Percentiles rank a stretch among this genome's conserved stretches.
phyloP scores from a whole-genome alignment of 1,284 basidiomycete genomes.

The Cutaneotrichosporon arboriforme region DNA sequence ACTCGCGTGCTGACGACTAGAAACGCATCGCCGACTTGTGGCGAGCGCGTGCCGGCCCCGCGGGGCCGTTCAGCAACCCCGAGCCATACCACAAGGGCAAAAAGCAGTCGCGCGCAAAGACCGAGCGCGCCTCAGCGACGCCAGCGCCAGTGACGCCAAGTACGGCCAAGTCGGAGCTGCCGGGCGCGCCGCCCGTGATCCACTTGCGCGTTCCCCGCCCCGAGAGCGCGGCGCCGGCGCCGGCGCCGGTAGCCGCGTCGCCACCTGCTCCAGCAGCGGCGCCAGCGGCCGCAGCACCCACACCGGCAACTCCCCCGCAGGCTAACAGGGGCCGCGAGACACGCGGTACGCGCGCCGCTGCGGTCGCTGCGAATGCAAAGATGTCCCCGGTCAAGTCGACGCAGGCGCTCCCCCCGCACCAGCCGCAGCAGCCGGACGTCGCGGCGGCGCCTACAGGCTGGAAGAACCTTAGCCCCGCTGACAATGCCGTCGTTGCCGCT shows the following conservation, averaged over 20 bases:
- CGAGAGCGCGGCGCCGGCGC: background rate
- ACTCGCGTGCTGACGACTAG: conserved; percentile 7
- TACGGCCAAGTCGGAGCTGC: background rate
- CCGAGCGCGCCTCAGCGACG: conserved; percentile 5
- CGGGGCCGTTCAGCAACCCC: conserved; percentile 20
- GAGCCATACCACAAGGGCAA: conserved; percentile 19
- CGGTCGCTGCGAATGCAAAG: background rate
- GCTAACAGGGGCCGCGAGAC: background rate
- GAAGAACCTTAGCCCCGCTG: conserved; percentile 8
- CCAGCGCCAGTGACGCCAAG: conserved; percentile 1
- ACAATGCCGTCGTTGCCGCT: conserved; percentile 30
- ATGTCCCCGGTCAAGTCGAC: conserved; percentile 5
- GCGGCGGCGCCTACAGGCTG: background rate
- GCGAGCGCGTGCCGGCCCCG: conserved; percentile 17
- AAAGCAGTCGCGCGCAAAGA: conserved; percentile 6
- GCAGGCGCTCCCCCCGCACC: background rate
- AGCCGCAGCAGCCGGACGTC: background rate
- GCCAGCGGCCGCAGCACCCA: background rate
- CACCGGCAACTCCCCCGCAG: background rate
- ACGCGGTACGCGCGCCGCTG: background rate
- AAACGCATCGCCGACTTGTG: conserved; percentile 32
- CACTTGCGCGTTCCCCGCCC: conserved; percentile 10
- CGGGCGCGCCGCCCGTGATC: conserved; percentile 11
- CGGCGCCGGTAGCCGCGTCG: background rate
- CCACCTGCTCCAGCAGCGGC: background rate